Base-by-base conservation (phyloP, 129 eudicot genomes). In the Dittrichia graveolens region DNA sequence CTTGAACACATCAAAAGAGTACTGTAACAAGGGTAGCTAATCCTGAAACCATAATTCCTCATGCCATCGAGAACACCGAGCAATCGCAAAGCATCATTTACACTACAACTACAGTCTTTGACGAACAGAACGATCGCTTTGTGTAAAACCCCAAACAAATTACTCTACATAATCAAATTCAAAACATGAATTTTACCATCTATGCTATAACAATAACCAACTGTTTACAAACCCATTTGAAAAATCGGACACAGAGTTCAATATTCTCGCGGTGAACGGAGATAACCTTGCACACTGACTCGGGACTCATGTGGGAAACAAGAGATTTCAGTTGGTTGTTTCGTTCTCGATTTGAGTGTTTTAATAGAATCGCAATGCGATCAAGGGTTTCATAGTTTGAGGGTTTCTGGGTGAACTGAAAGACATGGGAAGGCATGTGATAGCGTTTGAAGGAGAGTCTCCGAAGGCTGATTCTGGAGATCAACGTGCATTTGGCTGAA, bases 21-120 rank as follows among this genome's bases (percentile, higher is more conserved):
- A 54, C 84, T 83, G 15, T 83, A 84, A 80, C 80, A 72, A 42
- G 88, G 87, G 57, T 75, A 83, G 34, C 79, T 73, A 8, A 84
- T 38, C 43, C 80, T 63, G 15, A 80, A 80, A 4, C 83, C 83
- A 8, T 0, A 7, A 6, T 67, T 41, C 52, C 80, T 59, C 77
- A 83, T 45, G 5, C 63, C 75, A 40, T 77, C 80, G 62, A 84
- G 8, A 18, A 65, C 70, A 19, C 3, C 31, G 61, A 80, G 64
- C 56, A 84, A 48, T 61, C 50, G 64, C 71, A 73, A 42, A 69
- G 60, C 77, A 9, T 68, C 78, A 37, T 15, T 69, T 61, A 40
- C 62, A 18, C 1, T 52, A n/a, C 19, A 8, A 40, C 66, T 58
- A 62, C 83, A 68, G 53, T 80, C 82, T 55, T 84, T 80, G 40